These are phyloP conservation scores for Alternaria gaisen DNA, from an alignment of 2,329 filamentous ascomycete species.

Conservation along the genomic window DNA sequence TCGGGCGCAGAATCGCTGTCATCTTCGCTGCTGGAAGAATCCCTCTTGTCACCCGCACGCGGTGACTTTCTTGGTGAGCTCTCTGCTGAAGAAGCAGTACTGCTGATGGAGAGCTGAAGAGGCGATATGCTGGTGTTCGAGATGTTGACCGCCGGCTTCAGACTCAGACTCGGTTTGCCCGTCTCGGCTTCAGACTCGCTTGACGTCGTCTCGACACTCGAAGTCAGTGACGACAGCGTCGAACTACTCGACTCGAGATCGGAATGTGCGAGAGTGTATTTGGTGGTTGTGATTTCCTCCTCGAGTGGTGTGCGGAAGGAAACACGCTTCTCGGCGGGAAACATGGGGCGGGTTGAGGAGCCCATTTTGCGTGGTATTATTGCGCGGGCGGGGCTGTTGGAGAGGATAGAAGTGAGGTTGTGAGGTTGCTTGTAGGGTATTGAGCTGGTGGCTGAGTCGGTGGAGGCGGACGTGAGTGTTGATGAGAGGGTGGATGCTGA, in stretches of 20 bases:
- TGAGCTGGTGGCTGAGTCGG: conserved; percentile 47
- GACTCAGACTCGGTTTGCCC: conserved; percentile 25
- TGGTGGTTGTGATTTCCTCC: conserved; percentile 66
- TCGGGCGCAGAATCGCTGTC: conserved; percentile 61
- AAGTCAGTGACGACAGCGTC: conserved; percentile 38
- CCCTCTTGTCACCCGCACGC: conserved; percentile 54
- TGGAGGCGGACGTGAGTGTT: conserved; percentile 50
- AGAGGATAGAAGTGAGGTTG: conserved; percentile 57
- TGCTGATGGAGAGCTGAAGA: conserved; percentile 18
- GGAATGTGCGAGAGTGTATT: conserved; percentile 64
- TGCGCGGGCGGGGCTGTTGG: conserved; percentile 55
- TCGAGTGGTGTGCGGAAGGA: conserved; percentile 64
- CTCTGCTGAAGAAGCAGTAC: conserved; percentile 32
- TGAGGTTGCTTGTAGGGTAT: conserved; percentile 59
- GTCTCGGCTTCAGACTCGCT: conserved; percentile 16
- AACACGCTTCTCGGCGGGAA: conserved; percentile 66
- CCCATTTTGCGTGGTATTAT: conserved; percentile 53
- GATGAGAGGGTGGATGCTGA: conserved; percentile 39
- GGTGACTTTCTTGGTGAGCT: conserved; percentile 38
- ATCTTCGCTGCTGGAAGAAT: conserved; percentile 53
- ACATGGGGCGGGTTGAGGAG: conserved; percentile 55
- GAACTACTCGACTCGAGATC: conserved; percentile 60
- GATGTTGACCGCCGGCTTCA: conserved; percentile 19
- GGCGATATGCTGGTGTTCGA: conserved; percentile 26
- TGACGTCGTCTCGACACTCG: conserved; percentile 9